Evolutionary conservation across 2,329 filamentous ascomycete genomes (phyloP).

Genomic region (Penicillium vulpinum): DNA sequence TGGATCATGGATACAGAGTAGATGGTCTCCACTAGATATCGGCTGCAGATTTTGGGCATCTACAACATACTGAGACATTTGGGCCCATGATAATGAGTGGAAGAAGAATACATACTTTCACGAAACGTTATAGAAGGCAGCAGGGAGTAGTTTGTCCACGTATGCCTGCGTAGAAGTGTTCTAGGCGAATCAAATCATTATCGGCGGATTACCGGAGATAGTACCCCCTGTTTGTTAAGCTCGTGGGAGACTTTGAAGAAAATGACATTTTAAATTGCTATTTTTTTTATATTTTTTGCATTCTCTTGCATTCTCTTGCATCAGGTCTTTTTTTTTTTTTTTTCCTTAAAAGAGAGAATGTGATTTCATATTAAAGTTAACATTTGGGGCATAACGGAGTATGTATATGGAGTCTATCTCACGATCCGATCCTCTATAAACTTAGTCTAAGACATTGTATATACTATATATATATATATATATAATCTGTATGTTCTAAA

Average conservation of each 20-base stretch:
- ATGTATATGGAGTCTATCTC: not conserved
- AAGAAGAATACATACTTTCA: not conserved
- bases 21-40: not conserved
- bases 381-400: no score
- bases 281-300: no score
- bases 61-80: not conserved
- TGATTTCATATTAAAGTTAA: not conserved
- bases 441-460: no score
- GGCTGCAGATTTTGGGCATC: conserved; percentile 5
- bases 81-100: not conserved
- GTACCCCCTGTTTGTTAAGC: not conserved
- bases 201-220: not conserved
- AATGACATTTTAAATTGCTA: not conserved
- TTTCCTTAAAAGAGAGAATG: not conserved
- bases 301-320: no score
- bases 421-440: conserved; percentile 3
- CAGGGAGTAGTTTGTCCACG: no score
- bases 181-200: no score
- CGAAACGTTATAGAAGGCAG: not conserved
- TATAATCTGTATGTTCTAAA: no score
- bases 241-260: conserved; percentile 2
- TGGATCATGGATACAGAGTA: no score
- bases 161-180: not conserved
- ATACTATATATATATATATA: no score
- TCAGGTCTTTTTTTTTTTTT: no score